A percentile compares a stretch with the other conserved stretches of the same genome.
Evolutionary conservation across 352 stramenopile genomes (phyloP).

Genomic region (Globisporangium takayamanum): DNA sequence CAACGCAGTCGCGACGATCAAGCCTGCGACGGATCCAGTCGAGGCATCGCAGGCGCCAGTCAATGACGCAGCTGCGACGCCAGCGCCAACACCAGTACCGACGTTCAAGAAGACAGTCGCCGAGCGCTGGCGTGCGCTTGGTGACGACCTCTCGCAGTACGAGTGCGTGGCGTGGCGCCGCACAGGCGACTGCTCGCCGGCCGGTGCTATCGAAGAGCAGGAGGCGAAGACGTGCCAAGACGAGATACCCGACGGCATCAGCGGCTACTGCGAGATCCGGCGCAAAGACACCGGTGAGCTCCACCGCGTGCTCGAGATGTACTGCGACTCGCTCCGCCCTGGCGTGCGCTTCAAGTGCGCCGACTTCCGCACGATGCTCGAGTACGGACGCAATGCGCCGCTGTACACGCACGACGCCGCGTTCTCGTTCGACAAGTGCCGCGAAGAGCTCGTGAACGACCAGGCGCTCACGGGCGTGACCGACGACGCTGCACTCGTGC

Average conservation of each 20-base stretch:
- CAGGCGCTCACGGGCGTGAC: constrained; percentile 14
- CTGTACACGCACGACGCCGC: constrained; percentile 36
- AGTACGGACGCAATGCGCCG: constrained; percentile 27
- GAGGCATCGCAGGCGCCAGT: not conserved
- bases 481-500: not conserved
- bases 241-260: constrained; percentile 30
- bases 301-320: constrained; percentile 44
- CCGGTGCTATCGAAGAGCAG: constrained; percentile 21
- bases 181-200: constrained; percentile 33
- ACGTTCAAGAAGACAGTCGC: constrained; percentile 6
- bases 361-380: constrained; percentile 35
- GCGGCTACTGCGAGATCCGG: constrained; percentile 42
- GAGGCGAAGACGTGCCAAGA: constrained; percentile 34
- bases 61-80: not conserved
- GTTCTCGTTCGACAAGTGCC: constrained; percentile 28
- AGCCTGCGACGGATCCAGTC: not conserved
- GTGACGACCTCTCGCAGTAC: constrained; percentile 26
- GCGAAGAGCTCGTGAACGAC: constrained; percentile 24
- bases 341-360: constrained; percentile 36
- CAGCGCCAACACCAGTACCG: not conserved
- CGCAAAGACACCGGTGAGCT: constrained; percentile 22
- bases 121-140: constrained; percentile 8
- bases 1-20: constrained; percentile 1
- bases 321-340: constrained; percentile 48
- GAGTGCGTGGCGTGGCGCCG: constrained; percentile 52